phyloP scores from a whole-genome alignment of 2,329 filamentous ascomycete genomes.

The Clonostachys byssicola region DNA sequence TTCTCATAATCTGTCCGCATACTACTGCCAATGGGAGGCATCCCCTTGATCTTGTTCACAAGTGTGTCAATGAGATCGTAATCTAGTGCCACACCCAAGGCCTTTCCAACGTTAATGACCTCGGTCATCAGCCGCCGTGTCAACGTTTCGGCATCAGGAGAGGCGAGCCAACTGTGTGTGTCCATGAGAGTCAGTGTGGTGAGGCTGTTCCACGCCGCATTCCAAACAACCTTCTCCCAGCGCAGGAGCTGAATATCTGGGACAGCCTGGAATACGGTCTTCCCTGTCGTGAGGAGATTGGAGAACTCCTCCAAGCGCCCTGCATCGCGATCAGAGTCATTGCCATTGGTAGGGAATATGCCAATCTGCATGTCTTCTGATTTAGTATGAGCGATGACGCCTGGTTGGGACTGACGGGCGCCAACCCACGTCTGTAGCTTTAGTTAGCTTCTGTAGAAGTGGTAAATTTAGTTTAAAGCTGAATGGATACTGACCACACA shows the following conservation, averaged over 20 bases:
- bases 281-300: slow-evolving; percentile 28
- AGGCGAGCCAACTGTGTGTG: slow-evolving; percentile 45
- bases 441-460: not conserved
- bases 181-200: slow-evolving; percentile 50
- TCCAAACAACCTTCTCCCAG: slow-evolving; percentile 58
- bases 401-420: slow-evolving; percentile 42
- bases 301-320: slow-evolving; percentile 32
- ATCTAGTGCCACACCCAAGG: slow-evolving; percentile 41
- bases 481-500: slow-evolving; percentile 38
- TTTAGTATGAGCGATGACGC: slow-evolving; percentile 42
- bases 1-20: slow-evolving; percentile 70
- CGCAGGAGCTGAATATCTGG: slow-evolving; percentile 50
- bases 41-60: slow-evolving; percentile 25
- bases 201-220: slow-evolving; percentile 58
- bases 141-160: slow-evolving; percentile 35
- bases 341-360: slow-evolving; percentile 34
- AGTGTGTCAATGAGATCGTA: slow-evolving; percentile 41
- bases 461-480: not conserved
- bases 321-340: slow-evolving; percentile 22
- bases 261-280: slow-evolving; percentile 40
- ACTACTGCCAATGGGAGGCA: slow-evolving; percentile 40
- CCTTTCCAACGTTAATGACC: slow-evolving; percentile 50
- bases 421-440: slow-evolving; percentile 43
- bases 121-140: slow-evolving; percentile 48
- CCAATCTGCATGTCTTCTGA: slow-evolving; percentile 53